phyloP scores from a whole-genome alignment of 108 stramenopile genomes.

The Phaeodactylum tricornutum region DNA sequence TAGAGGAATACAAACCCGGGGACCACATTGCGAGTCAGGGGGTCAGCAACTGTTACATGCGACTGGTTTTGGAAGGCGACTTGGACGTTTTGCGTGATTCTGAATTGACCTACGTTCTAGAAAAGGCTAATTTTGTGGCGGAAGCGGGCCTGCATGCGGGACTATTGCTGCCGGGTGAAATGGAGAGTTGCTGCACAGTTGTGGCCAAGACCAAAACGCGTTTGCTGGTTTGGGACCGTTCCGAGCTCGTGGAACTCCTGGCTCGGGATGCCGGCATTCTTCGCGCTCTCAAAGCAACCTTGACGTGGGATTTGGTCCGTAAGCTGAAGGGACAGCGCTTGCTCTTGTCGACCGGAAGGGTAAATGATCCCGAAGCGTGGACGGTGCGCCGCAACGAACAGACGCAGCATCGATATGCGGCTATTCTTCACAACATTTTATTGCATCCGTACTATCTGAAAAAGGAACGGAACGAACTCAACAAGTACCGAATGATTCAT shows the following conservation, averaged over 20 bases:
- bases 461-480: constrained; percentile 38
- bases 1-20: constrained; percentile 38
- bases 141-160: constrained; percentile 79
- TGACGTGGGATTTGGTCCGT: constrained; percentile 82
- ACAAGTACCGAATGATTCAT: constrained; percentile 71
- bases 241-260: constrained; percentile 51
- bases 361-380: constrained; percentile 59
- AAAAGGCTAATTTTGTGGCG: constrained; percentile 72
- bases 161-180: constrained; percentile 43
- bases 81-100: constrained; percentile 59
- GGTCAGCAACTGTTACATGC: constrained; percentile 43
- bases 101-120: constrained; percentile 50
- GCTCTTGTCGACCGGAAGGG: constrained; percentile 30
- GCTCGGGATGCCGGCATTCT: constrained; percentile 34
- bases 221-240: constrained; percentile 56
- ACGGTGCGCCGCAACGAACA: constrained; percentile 68
- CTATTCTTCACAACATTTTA: constrained; percentile 63
- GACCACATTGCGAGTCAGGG: constrained; percentile 48
- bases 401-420: constrained; percentile 51
- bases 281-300: constrained; percentile 49
- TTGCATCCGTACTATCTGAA: constrained; percentile 35
- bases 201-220: constrained; percentile 28
- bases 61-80: constrained; percentile 63
- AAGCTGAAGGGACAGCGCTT: constrained; percentile 70
- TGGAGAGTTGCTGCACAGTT: constrained; percentile 61